phyloP scores from a whole-genome alignment of 257 asterid genomes.

The Solanum corneliomulleri region DNA sequence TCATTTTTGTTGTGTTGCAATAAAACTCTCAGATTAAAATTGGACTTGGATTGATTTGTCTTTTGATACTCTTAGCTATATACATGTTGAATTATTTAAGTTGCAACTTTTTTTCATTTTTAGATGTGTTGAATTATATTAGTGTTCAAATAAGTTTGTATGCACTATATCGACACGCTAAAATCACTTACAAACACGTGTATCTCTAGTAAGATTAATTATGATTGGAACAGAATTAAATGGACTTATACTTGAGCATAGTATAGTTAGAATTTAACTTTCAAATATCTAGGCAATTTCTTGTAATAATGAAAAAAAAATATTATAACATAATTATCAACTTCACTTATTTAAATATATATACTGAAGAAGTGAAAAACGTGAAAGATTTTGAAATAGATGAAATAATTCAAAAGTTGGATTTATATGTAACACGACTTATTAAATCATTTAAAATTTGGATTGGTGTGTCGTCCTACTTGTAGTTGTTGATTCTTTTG shows the following conservation, averaged over 20 bases:
- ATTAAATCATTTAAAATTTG: background rate
- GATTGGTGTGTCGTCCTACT: background rate
- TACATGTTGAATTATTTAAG: background rate
- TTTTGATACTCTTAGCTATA: too few relatives aligned
- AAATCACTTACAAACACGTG: background rate
- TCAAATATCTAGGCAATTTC: background rate
- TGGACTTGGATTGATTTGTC: too few relatives aligned
- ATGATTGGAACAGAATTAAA: background rate
- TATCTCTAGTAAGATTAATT: background rate
- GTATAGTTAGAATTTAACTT: background rate
- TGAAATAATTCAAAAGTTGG: background rate
- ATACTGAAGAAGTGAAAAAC: background rate
- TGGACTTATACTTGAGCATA: background rate
- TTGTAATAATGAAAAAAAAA: background rate
- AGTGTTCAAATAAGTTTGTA: background rate
- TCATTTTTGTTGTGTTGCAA: background rate
- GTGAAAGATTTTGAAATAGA: background rate
- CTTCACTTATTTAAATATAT: background rate
- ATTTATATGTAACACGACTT: background rate
- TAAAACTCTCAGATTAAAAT: too few relatives aligned
- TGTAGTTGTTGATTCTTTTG: background rate
- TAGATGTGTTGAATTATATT: background rate
- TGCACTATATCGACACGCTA: background rate
- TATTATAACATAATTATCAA: background rate
- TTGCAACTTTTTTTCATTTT: accelerated